Evolutionary conservation across 306 rosid species (phyloP).

Genomic region (Abrus pulchellus): DNA sequence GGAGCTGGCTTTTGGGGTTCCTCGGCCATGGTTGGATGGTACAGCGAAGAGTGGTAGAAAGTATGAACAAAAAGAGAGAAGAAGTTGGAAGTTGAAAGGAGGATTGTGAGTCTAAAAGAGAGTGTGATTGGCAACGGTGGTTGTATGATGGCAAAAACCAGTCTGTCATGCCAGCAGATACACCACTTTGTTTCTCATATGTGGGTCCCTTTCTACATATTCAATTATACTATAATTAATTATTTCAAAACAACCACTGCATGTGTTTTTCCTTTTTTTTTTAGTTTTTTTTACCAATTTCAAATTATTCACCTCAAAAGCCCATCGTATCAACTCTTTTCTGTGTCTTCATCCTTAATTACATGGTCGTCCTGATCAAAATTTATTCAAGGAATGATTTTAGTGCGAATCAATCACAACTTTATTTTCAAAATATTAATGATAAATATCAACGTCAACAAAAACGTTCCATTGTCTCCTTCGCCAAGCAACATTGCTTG

Average conservation of each 20-base stretch:
- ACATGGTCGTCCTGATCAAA: no score
- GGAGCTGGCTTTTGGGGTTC: constrained; percentile 11
- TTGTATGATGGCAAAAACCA: not conserved
- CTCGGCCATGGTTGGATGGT: constrained; percentile 21
- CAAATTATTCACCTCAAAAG: not conserved
- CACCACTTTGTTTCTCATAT: not conserved
- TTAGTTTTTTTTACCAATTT: not conserved
- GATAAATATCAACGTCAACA: constrained; percentile 21
- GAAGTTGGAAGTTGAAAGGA: not conserved
- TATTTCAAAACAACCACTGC: not conserved
- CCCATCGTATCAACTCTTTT: no score
- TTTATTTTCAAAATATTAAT: constrained; percentile 1
- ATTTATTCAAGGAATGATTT: not conserved
- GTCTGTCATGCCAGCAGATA: constrained; percentile 37
- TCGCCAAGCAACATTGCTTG: not conserved
- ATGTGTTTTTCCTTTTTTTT: no score
- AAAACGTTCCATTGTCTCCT: constrained; percentile 30
- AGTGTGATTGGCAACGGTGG: not conserved
- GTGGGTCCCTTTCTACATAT: not conserved
- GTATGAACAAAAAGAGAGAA: not conserved
- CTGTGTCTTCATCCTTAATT: not conserved
- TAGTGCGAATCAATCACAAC: not conserved
- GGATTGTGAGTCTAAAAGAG: not conserved
- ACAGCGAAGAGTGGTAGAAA: not conserved
- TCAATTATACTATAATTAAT: no score